A percentile compares a stretch with the other conserved stretches of the same genome.
phyloP scores from a whole-genome alignment of 345 rosid genomes.

The Eucalyptus curtisii region DNA sequence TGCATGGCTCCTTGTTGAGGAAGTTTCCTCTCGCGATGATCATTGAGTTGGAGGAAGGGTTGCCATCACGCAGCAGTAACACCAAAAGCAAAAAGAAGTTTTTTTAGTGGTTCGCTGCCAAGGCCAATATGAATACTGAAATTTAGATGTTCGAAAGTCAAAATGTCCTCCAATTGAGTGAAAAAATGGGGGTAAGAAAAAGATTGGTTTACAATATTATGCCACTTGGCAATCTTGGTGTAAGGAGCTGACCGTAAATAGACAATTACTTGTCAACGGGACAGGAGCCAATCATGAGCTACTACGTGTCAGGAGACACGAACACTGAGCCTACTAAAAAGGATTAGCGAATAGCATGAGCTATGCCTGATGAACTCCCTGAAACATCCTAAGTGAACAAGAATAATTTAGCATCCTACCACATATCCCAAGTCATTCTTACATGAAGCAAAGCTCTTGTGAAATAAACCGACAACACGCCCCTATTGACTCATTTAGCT shows the following conservation, averaged over 20 bases:
- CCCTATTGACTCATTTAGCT: not conserved
- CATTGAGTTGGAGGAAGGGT: not conserved
- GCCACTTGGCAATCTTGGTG: not conserved
- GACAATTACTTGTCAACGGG: not conserved
- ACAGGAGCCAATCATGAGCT: not conserved
- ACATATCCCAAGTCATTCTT: not conserved
- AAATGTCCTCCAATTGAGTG: not conserved
- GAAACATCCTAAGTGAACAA: accelerated
- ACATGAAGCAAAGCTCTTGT: accelerated
- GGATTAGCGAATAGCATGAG: accelerated
- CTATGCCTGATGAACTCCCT: not conserved
- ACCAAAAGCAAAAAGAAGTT: not conserved
- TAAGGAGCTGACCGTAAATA: not conserved
- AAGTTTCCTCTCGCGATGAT: not conserved
- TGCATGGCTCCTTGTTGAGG: not conserved
- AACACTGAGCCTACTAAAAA: accelerated
- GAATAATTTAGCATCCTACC: not conserved
- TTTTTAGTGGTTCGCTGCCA: not conserved
- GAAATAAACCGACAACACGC: not conserved
- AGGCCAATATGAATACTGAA: not conserved
- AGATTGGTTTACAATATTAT: not conserved
- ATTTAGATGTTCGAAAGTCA: not conserved
- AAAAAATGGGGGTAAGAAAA: accelerated
- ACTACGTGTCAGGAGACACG: accelerated
- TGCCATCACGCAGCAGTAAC: not conserved